A percentile compares a stretch with the other conserved stretches of the same genome.
These are phyloP conservation scores for Tuber borchii DNA, from an alignment of 495 filamentous ascomycete species.

Conservation along the genomic window DNA sequence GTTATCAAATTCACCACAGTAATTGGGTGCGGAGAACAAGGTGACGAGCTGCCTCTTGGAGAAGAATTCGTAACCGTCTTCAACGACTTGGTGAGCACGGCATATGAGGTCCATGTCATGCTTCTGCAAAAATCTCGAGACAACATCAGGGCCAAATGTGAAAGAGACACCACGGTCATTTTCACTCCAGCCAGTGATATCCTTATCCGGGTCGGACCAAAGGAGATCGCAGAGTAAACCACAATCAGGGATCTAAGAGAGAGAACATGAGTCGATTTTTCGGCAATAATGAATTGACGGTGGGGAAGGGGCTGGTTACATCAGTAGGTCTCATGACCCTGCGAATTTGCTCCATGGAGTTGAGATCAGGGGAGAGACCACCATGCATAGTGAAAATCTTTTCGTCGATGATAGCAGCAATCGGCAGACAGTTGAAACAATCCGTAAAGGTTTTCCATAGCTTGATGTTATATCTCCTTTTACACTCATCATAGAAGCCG, in stretches of 20 bases:
- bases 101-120: slow-evolving; percentile 99
- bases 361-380: slow-evolving; percentile 91
- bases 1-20: slow-evolving; percentile 99
- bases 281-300: slow-evolving; percentile 5
- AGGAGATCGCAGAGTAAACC: slow-evolving; percentile 94
- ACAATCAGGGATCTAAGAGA: slow-evolving; percentile 83
- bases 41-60: slow-evolving; percentile 96
- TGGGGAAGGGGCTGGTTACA: slow-evolving; percentile 54
- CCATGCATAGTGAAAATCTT: slow-evolving; percentile 99
- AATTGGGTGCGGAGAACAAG: slow-evolving; percentile 96
- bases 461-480: slow-evolving; percentile 99
- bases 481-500: slow-evolving; percentile 99
- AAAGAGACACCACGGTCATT: slow-evolving; percentile 98
- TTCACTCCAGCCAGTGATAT: slow-evolving; percentile 99
- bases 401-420: slow-evolving; percentile 99
- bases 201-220: slow-evolving; percentile 99
- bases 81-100: slow-evolving; percentile 96
- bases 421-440: slow-evolving; percentile 99
- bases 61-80: slow-evolving; percentile 99
- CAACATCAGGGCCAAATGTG: slow-evolving; percentile 98
- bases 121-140: slow-evolving; percentile 96
- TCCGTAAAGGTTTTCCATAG: slow-evolving; percentile 99
- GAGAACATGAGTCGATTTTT: background rate
- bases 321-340: slow-evolving; percentile 98
- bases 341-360: slow-evolving; percentile 99